Conservation (phyloP, 306 rosid species). For the Cucumis hystrix region DNA sequence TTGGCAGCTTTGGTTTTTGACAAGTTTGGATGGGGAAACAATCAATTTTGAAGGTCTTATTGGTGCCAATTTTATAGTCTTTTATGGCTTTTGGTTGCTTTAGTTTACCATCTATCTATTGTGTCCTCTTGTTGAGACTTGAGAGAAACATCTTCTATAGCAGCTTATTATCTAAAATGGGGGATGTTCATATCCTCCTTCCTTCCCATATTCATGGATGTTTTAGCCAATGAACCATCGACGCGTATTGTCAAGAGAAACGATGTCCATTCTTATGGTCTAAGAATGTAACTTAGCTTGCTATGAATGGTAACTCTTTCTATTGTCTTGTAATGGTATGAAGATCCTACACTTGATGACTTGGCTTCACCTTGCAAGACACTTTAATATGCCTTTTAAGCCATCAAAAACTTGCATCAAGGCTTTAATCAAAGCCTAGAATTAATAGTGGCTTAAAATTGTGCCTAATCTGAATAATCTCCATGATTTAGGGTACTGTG, state of each 20-base stretch:
- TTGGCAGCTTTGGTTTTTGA: background rate
- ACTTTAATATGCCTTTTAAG: background rate
- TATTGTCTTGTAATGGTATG: background rate
- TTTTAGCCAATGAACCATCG: background rate
- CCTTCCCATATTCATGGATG: background rate
- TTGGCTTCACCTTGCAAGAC: background rate
- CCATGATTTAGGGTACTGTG: background rate
- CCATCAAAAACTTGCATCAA: background rate
- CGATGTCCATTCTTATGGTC: background rate
- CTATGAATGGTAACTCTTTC: background rate
- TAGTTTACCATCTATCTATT: background rate
- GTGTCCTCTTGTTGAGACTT: background rate
- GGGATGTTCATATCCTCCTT: background rate
- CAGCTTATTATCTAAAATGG: background rate
- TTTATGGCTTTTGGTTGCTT: background rate
- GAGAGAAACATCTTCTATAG: background rate
- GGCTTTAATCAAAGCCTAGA: background rate
- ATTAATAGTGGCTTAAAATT: background rate
- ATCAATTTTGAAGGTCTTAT: background rate
- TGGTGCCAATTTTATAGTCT: background rate
- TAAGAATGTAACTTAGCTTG: background rate
- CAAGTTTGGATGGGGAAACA: background rate
- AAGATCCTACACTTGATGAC: background rate
- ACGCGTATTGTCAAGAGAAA: background rate
- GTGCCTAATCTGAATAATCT: background rate